Base-by-base conservation (phyloP, 495 filamentous ascomycete species). In the Barbatosphaeria neglecta region DNA sequence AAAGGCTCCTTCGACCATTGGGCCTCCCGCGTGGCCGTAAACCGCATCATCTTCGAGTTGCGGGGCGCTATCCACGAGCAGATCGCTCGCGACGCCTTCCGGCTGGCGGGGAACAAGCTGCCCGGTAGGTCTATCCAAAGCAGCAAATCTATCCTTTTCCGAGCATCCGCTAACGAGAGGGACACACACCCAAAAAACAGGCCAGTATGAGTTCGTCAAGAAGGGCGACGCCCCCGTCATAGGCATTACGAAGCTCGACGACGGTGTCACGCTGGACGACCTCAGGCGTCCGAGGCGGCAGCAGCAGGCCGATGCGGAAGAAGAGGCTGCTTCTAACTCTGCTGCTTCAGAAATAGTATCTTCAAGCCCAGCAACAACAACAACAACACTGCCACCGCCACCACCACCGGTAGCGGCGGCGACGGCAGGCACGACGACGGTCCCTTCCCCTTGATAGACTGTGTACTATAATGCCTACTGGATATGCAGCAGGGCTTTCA, bases 1-100 rank as follows among this genome's bases (percentile, higher is more conserved):
- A 99, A 97, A 69, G 92, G 92, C 53, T 83, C 80, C 51, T 96
- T 97, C 65, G 92, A 97, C 66, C 86, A 92, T 67, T 99, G 92
- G 92, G 86, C 90, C 22, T 74, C 83, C 15, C 80, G 90, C 56
- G 78, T 95, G 49, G 80, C 86, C 11, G 84, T 96, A 46, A 90
- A 83, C 64, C 83, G 86, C 62, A 74, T 99, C 33, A 70, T 97
- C 15, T 87, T 99, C 51, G 92, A 99, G 67, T 67, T 99, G 49
- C 88, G 84, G 61, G 93, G 90, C 23, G 76, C 88, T 51, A 49
- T 96, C 46, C 92, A 99, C 74, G 92, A 99, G 70, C 83, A 95
- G 70, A 75, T 99, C 57, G 87, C 85, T 8, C 77, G 84, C 51
- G 93, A 99, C 72, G 92, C 92, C 40, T 92, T 97, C 70, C 76